These are phyloP conservation scores for Saturnispora dispora DNA, from an alignment of 805 yeast species.

Conservation along the genomic window DNA sequence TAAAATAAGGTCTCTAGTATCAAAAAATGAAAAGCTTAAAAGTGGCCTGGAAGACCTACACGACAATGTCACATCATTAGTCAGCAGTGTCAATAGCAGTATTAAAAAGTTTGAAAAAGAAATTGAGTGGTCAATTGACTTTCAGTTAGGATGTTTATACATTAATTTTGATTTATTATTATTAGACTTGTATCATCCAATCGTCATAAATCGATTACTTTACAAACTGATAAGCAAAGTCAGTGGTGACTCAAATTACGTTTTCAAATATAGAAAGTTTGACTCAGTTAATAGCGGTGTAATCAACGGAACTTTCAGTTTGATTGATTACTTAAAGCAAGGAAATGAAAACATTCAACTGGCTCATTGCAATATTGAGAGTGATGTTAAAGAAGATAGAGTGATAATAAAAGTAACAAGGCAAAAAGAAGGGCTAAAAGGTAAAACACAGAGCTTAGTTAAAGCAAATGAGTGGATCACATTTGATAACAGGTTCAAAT, in stretches of 20 bases:
- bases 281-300: slow-evolving; percentile 6
- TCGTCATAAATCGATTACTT: slow-evolving; percentile 23
- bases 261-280: slow-evolving; percentile 8
- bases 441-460: background rate
- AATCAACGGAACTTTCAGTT: background rate
- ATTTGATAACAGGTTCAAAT: slow-evolving; percentile 7
- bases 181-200: slow-evolving; percentile 13
- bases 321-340: background rate
- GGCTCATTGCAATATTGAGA: background rate
- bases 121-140: slow-evolving; percentile 2
- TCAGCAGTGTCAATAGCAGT: slow-evolving; percentile 16
- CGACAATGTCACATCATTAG: slow-evolving; percentile 10
- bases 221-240: slow-evolving; percentile 15
- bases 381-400: background rate
- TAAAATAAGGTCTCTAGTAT: slow-evolving; percentile 26
- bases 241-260: slow-evolving; percentile 3
- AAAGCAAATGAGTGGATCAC: background rate
- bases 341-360: background rate
- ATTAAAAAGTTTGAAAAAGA: slow-evolving; percentile 14
- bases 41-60: slow-evolving; percentile 7
- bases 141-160: slow-evolving; percentile 7
- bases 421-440: slow-evolving; percentile 2
- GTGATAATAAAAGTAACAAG: background rate
- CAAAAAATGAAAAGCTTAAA: slow-evolving; percentile 11
- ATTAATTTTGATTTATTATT: slow-evolving; percentile 16